Evolutionary conservation across 2,329 filamentous ascomycete genomes (phyloP).

Genomic region (Cladophialophora exuberans): DNA sequence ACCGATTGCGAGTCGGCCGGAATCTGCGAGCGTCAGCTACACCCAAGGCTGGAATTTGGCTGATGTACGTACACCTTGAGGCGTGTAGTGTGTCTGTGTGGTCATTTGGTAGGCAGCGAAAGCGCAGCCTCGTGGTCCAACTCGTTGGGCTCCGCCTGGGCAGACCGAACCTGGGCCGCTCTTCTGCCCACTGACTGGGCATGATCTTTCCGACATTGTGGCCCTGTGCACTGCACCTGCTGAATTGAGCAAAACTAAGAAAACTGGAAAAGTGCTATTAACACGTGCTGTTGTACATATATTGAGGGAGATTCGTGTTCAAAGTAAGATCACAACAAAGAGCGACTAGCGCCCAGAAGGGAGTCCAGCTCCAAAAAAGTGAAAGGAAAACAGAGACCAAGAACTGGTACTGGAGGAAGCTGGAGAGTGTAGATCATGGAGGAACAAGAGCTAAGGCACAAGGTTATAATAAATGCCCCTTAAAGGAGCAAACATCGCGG

Average conservation of each 20-base stretch:
- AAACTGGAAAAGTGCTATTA: constrained; percentile 1
- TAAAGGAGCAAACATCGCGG: background rate
- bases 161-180: constrained; percentile 12
- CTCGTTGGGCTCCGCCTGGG: constrained; percentile 16
- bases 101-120: constrained; percentile 24
- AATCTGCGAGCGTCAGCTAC: constrained; percentile 5
- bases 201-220: constrained; percentile 22
- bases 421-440: background rate
- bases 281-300: background rate
- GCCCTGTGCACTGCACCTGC: background rate
- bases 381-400: background rate
- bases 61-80: constrained; percentile 13
- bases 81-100: constrained; percentile 17
- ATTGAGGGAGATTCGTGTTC: background rate
- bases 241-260: background rate
- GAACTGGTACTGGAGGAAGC: background rate
- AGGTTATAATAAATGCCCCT: background rate
- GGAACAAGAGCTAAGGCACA: background rate
- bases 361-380: background rate
- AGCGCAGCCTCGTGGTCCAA: constrained; percentile 21
- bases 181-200: constrained; percentile 19
- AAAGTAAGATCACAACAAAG: background rate
- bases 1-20: constrained; percentile 13
- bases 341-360: background rate
- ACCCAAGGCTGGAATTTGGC: background rate